Percentiles rank a stretch among this genome's conserved stretches.
Evolutionary conservation across 2,329 filamentous ascomycete species (phyloP).

Genomic region (Cyclaneusma minus): DNA sequence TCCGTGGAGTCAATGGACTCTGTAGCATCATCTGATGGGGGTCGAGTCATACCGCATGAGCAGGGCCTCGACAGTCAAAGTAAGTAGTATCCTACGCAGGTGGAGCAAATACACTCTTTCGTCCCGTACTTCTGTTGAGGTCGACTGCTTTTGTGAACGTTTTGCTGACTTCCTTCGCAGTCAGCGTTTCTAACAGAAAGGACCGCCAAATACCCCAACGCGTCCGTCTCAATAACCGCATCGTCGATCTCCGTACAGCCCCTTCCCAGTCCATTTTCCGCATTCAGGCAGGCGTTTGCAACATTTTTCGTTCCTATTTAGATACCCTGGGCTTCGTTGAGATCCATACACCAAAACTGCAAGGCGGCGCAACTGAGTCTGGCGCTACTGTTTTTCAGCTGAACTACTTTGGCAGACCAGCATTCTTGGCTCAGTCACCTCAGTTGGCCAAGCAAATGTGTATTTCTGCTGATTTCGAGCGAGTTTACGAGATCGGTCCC

Average conservation of each 20-base stretch:
- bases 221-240: conserved; percentile 61
- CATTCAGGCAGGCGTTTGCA: conserved; percentile 66
- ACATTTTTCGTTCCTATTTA: conserved; percentile 63
- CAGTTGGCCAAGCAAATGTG: conserved; percentile 89
- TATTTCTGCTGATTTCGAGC: conserved; percentile 76
- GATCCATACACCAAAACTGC: conserved; percentile 86
- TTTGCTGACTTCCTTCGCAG: no score
- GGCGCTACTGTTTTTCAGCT: conserved; percentile 84
- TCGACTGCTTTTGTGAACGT: no score
- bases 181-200: no score
- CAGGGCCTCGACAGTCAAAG: conserved; percentile 1
- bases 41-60: no score
- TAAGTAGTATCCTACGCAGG: conserved; percentile 12
- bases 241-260: conserved; percentile 75
- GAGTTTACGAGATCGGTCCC: conserved; percentile 77
- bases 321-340: conserved; percentile 71
- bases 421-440: conserved; percentile 82
- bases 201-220: conserved; percentile 52
- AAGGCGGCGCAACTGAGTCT: conserved; percentile 80
- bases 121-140: neutral
- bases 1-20: no score
- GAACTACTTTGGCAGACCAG: conserved; percentile 76
- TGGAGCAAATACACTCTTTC: conserved; percentile 4
- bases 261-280: conserved; percentile 79
- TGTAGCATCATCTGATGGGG: no score